These are phyloP conservation scores for Beauveria brongniartii DNA, from an alignment of 2,329 filamentous ascomycete genomes.

Conservation along the genomic window DNA sequence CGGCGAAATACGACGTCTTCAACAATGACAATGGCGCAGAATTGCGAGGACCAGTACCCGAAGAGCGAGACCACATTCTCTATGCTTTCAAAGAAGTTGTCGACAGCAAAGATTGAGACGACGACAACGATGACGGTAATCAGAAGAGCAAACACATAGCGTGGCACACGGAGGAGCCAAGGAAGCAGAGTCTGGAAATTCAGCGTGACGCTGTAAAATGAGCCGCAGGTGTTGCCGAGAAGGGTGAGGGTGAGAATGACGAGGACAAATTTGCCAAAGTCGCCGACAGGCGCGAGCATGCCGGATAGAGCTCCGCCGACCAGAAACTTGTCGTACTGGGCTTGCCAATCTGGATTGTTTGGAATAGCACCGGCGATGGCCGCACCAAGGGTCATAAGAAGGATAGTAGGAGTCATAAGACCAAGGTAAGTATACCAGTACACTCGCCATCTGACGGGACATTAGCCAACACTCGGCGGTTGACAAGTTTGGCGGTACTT, in stretches of 20 bases:
- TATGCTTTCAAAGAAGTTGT: slow-evolving; percentile 48
- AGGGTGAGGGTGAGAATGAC: slow-evolving; percentile 50
- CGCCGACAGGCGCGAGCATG: slow-evolving; percentile 49
- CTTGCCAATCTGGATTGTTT: slow-evolving; percentile 45
- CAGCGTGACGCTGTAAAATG: slow-evolving; percentile 54
- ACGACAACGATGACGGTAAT: slow-evolving; percentile 53
- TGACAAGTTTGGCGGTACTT: slow-evolving; percentile 16
- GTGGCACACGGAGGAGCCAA: slow-evolving; percentile 45
- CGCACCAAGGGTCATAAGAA: slow-evolving; percentile 55
- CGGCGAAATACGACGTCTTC: slow-evolving; percentile 43
- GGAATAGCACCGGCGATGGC: slow-evolving; percentile 54
- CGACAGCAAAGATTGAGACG: slow-evolving; percentile 46
- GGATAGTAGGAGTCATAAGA: slow-evolving; percentile 44
- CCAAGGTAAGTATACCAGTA: slow-evolving; percentile 51
- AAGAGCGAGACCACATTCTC: slow-evolving; percentile 50
- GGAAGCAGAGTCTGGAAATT: slow-evolving; percentile 58
- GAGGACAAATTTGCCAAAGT: slow-evolving; percentile 55
- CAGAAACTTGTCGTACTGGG: slow-evolving; percentile 42
- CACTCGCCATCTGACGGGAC: slow-evolving; percentile 29
- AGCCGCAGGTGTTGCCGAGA: slow-evolving; percentile 51
- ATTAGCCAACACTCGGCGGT: not conserved
- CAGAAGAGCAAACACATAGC: slow-evolving; percentile 48
- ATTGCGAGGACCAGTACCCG: slow-evolving; percentile 51
- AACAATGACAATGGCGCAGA: slow-evolving; percentile 39
- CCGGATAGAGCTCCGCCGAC: slow-evolving; percentile 52